Evolutionary conservation across 1,284 basidiomycete genomes (phyloP), one percentile per base, ranked within the genome.

Genomic region (Dichomitus squalens): DNA sequence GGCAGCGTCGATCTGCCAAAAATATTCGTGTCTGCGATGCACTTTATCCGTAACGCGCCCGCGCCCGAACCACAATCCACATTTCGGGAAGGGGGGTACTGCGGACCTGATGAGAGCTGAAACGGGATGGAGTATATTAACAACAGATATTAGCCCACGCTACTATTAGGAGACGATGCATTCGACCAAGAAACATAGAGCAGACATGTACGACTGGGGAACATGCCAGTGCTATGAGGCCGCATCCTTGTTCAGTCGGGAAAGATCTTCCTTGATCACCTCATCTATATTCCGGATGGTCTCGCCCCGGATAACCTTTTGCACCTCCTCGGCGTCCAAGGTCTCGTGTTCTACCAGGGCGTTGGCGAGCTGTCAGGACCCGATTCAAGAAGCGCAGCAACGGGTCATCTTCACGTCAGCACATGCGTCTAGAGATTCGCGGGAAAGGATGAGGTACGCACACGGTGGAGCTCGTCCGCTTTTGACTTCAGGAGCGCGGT

Each of bases 291-390:
- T 80, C 56, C 86, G 83, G 70, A 96, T 88, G 58, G 81, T 78
- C 72, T 94, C 87, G 35, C 93, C 93, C 57, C 81, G 85, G 69
- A 96, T 84, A n/a, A 95, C 90, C 74, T 85, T 87, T 69, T 81
- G 78, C 20, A 97, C 95, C 73, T 98, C 94, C 20, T 92, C 87
- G 39, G 85, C 80, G 63, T 88, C 87, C 60, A 98, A 77, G n/a
- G 95, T 97, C 79, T 98, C 95, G 74, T 96, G 90, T 71, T 96
- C 93, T 18, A 97, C 86, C 57, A 98, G 78, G 4, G 96, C 95
- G 54, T 84, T 80, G 3, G 95, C 95, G 48, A 97, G 83, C 90
- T 95, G 63, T 33, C n/a, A 33, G 34, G 41, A 44, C 43, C 12
- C 25, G 52, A 51, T 20, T 39, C 39, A 21, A 44, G n/a, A 57